Base-by-base conservation (phyloP, 305 asterid species). In the Galium porrigens region DNA sequence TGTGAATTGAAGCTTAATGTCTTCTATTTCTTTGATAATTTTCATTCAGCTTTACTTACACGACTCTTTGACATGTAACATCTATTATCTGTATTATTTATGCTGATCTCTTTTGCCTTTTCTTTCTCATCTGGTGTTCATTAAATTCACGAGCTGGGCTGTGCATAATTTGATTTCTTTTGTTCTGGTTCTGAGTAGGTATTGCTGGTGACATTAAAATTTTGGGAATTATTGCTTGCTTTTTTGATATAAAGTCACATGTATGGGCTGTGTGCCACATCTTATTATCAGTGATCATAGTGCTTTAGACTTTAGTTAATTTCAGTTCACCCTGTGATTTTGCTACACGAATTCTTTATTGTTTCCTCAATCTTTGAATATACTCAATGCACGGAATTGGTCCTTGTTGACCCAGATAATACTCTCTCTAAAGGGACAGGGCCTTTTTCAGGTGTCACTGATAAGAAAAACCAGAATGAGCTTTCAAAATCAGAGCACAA, bases 371-470 rank as follows among this genome's bases (percentile, higher is more conserved):
- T 14, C 41, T 46, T 29, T 41, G 2, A 17, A 32, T 8, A 7
- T 29, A 18, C 25, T 46, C 12, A 30, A 32, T 20, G 25, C 22
- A 51, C 12, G 20, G 32, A 12, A 2, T 68, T 36, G 4, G 4
- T 39, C 7, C 6, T 27, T 41, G 29, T 65, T 71, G 58, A 68
- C 53, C 22, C 61, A 39, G 27, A 44, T 61, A 60, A 39, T 58
- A 37, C 33, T n/a, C n/a, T 42, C 54, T 76, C 64, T 69, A 42
- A 65, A 37, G 72, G 30, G 39, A 55, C 73, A 81, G 98, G 94
- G 48, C 60, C 80, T 70, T 81, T 79, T 76, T 17, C 65, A 61
- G 82, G 72, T 73, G 78, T 73, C 68, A 71, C 71, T 72, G 73
- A 75, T 76, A 59, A 72, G 20, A 76, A 78, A 53, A 85, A 69